Evolutionary conservation across 148 eudicot species (phyloP).

Genomic region (Polygonum aviculare): DNA sequence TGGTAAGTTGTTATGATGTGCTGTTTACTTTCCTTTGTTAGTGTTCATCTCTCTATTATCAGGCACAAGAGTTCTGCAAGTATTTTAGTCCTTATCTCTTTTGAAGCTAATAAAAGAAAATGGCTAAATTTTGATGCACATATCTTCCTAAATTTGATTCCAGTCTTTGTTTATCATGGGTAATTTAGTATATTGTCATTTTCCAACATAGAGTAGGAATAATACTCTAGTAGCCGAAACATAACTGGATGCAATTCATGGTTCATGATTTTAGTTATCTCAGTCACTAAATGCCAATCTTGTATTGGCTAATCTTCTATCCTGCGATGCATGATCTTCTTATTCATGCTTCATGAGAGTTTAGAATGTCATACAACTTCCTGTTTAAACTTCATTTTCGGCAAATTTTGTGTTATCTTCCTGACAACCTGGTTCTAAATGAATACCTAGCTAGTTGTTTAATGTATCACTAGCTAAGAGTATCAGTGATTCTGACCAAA

Average conservation of each 20-base stretch:
- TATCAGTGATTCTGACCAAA: no score
- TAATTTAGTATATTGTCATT: neutral
- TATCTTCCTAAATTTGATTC: neutral
- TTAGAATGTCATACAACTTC: no score
- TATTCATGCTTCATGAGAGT: neutral
- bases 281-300: neutral
- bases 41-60: neutral
- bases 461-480: no score
- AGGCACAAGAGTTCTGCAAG: neutral
- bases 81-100: neutral
- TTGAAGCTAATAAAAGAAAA: neutral
- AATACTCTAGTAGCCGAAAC: neutral
- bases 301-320: neutral
- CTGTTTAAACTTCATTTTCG: neutral
- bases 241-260: neutral
- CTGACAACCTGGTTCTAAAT: neutral
- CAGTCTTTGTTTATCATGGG: neutral
- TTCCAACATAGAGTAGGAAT: neutral
- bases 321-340: neutral
- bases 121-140: neutral
- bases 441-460: neutral
- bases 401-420: neutral
- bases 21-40: neutral
- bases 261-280: no score
- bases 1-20: constrained; percentile 33